Percentiles rank a stretch among this genome's conserved stretches.
phyloP scores from a whole-genome alignment of 129 eudicot genomes.

The Ambrosia artemisiifolia region DNA sequence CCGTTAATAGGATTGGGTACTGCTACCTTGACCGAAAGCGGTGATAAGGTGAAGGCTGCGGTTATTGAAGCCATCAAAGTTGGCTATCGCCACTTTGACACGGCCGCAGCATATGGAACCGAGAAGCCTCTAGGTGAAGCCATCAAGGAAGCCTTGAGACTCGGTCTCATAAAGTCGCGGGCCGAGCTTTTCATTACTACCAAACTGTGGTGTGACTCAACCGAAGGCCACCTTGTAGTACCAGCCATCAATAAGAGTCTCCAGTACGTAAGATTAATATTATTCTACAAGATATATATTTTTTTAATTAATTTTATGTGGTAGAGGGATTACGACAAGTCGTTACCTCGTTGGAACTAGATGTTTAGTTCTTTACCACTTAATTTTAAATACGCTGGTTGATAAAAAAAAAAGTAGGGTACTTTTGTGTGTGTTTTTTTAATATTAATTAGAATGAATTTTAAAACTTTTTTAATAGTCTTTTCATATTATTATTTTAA shows the following conservation, averaged over 20 bases:
- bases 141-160: conserved; percentile 19
- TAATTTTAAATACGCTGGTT: too few relatives aligned
- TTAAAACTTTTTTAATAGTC: too few relatives aligned
- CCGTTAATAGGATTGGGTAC: conserved; percentile 51
- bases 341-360: too few relatives aligned
- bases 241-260: too few relatives aligned
- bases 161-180: conserved; percentile 16
- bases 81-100: conserved; percentile 45
- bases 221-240: conserved; percentile 7
- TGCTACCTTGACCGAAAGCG: background rate
- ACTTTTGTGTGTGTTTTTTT: too few relatives aligned
- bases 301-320: background rate
- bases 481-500: too few relatives aligned
- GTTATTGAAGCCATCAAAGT: conserved; percentile 44
- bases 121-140: conserved; percentile 24
- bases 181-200: conserved; percentile 32
- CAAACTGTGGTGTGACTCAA: conserved; percentile 23
- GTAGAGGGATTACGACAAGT: background rate
- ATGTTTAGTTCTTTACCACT: too few relatives aligned
- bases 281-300: background rate
- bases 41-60: conserved; percentile 27
- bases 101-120: conserved; percentile 10
- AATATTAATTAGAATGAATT: too few relatives aligned
- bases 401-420: too few relatives aligned
- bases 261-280: background rate